Base-by-base conservation (phyloP, 257 asterid genomes). In the Linaria vulgaris region DNA sequence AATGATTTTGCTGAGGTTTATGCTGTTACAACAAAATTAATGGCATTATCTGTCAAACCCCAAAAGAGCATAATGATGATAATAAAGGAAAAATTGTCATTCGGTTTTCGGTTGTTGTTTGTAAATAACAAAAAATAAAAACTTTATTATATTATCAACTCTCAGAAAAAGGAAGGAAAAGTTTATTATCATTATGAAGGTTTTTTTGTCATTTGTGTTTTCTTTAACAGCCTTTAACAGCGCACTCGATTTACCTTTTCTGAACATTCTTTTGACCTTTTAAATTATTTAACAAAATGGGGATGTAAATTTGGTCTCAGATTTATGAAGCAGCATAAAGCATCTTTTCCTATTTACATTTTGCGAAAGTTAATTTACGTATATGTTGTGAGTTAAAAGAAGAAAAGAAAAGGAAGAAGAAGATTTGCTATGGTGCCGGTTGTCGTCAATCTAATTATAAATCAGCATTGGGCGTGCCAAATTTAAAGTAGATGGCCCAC, bases 1-100 rank as follows among this genome's bases (percentile, higher is more conserved):
- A 45, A 52, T 34, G 70, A 59, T 66, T 46, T 68, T 57, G 74
- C 45, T 76, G 54, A 68, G 63, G 77, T 53, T 62, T 50, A 61
- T 53, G 74, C 66, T 54, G 46, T 59, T 68, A n/a, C 72, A 51
- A 64, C 12, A 38, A 59, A 45, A 56, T 27, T 58, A 48, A 67
- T 49, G 70, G 49, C 15, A n/a, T 44, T 37, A 24, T 24, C 47
- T 31, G 61, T 56, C 20, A 23, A 5, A 13, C 30, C 60, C 17
- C 15, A 1, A 12, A 25, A 17, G 16, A 53, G 16, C 7, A 23
- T 10, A 23, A 9, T 4, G n/a, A n/a, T n/a, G n/a, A n/a, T n/a
- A n/a, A n/a, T 1, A 55, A 56, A 56, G 31, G 1, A 20, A 56
- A 44, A 0, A 13, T 44, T 44, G 49, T 19, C 49, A 44, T 13